A percentile compares a stretch with the other conserved stretches of the same genome.
Conservation (phyloP, 75 land plant species). For the Picea sitchensis region DNA sequence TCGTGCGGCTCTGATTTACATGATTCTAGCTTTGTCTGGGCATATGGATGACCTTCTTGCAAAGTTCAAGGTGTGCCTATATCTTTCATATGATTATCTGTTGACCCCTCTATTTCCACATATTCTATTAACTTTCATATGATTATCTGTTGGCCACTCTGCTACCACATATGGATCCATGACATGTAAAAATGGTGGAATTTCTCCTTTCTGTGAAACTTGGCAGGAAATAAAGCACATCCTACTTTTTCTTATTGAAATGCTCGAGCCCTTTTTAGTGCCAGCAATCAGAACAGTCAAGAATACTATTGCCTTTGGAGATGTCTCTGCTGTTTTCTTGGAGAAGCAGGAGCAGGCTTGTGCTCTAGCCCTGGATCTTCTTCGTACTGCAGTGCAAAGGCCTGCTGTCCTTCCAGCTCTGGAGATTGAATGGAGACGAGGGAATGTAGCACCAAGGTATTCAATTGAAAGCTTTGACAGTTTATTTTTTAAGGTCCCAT, state of each 20-base stretch:
- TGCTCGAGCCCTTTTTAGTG: slow-evolving; percentile 83
- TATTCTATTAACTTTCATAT: neutral
- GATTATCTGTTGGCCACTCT: neutral
- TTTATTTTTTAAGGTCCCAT: too few species aligned
- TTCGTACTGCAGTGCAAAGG: slow-evolving; percentile 59
- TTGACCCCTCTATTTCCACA: neutral
- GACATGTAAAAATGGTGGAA: neutral
- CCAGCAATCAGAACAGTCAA: slow-evolving; percentile 57
- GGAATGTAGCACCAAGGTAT: slow-evolving; percentile 85
- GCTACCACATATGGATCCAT: neutral
- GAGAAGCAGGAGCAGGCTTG: slow-evolving; percentile 67
- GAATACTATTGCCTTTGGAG: slow-evolving; percentile 72
- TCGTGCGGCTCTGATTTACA: slow-evolving; percentile 81
- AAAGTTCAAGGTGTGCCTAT: slow-evolving; percentile 65
- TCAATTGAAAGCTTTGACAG: neutral
- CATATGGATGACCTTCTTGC: slow-evolving; percentile 83
- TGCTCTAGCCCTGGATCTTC: slow-evolving; percentile 66
- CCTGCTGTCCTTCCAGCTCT: slow-evolving; percentile 80
- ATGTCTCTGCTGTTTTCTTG: slow-evolving; percentile 44
- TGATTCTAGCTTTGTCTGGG: slow-evolving; percentile 86
- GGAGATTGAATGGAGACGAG: slow-evolving; percentile 88
- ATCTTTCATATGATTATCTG: neutral
- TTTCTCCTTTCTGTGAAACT: neutral
- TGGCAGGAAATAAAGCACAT: slow-evolving; percentile 78
- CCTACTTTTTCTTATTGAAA: slow-evolving; percentile 82